Evolutionary conservation across 2,329 filamentous ascomycete species (phyloP), one percentile per base, ranked within the genome.

Genomic region (Exophiala sp.): DNA sequence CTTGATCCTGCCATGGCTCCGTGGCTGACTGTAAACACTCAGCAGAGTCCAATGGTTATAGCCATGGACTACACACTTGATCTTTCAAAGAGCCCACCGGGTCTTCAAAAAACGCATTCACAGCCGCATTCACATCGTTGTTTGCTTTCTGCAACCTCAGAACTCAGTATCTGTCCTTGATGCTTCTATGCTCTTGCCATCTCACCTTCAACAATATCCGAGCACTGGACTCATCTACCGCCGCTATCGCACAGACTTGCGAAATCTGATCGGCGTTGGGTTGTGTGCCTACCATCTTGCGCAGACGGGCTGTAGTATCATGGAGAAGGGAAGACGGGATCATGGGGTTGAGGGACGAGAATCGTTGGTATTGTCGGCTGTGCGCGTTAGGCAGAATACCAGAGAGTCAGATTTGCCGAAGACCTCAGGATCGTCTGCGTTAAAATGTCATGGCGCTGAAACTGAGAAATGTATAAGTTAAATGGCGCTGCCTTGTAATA

Each of bases 31-130:
- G 39, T 12, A 36, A 18, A 21, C 5, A 6, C 11, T 47, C 38
- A 53, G 52, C 11, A 21, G 16, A 20, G 41, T n/a, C 20, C 34
- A 20, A 9, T 12, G 34, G 7, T 3, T 12, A 24, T 10, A 21
- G 21, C 8, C 5, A 54, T 36, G 29, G 8, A 49, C 24, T 9
- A 52, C 52, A 43, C 10, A 56, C 47, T 18, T 39, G 36, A 21
- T 59, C 51, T 41, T 52, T 50, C 18, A 59, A 38, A 18, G 55
- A 57, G 20, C 43, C 54, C 29, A 50, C 52, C 5, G 72, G 72
- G 59, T 75, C 72, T 64, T 77, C 74, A 33, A 74, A 75, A 59
- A 72, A 77, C 16, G 74, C 73, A 63, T 77, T 76, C 57, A 75
- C 70, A 32, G 75, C 74, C 62, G 70, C 71, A 38, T 74, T 69